phyloP scores from a whole-genome alignment of 495 filamentous ascomycete genomes.

The Penicillium simplicissimum region DNA sequence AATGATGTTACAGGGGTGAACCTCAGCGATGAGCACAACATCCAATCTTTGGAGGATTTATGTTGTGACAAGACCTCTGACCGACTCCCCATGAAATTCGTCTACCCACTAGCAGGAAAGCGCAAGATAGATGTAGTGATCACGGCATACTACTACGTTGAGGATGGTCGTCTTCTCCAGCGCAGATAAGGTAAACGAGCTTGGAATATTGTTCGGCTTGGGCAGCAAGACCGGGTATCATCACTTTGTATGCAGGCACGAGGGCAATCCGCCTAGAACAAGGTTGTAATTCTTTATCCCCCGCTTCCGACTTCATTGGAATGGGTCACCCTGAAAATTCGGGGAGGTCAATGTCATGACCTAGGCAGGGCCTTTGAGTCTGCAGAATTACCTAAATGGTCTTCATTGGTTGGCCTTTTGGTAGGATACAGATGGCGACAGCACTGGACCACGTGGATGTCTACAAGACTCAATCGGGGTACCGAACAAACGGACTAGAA shows the following conservation, averaged over 20 bases:
- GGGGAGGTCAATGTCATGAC: slow-evolving; percentile 24
- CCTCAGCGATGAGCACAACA: background rate
- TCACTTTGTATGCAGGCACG: slow-evolving; percentile 21
- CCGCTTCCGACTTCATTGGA: slow-evolving; percentile 39
- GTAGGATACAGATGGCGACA: background rate
- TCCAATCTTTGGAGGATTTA: too few species aligned
- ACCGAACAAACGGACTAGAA: background rate
- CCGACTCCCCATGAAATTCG: background rate
- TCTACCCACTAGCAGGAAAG: background rate
- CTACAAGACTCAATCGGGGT: background rate
- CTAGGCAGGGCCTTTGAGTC: slow-evolving; percentile 15
- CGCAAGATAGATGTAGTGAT: background rate
- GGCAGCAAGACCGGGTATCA: slow-evolving; percentile 29
- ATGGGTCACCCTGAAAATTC: slow-evolving; percentile 17
- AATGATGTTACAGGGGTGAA: background rate
- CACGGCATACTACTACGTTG: slow-evolving; percentile 17
- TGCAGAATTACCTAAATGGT: slow-evolving; percentile 27
- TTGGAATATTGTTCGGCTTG: slow-evolving; percentile 36
- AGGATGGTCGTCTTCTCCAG: slow-evolving; percentile 47
- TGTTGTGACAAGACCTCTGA: background rate
- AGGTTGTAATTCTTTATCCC: slow-evolving; percentile 29
- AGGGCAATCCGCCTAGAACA: slow-evolving; percentile 38
- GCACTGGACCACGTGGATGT: background rate
- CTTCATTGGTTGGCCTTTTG: background rate
- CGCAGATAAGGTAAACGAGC: slow-evolving; percentile 38